Evolutionary conservation across 1,284 basidiomycete genomes (phyloP).

Genomic region (Rhodotorula sp.): DNA sequence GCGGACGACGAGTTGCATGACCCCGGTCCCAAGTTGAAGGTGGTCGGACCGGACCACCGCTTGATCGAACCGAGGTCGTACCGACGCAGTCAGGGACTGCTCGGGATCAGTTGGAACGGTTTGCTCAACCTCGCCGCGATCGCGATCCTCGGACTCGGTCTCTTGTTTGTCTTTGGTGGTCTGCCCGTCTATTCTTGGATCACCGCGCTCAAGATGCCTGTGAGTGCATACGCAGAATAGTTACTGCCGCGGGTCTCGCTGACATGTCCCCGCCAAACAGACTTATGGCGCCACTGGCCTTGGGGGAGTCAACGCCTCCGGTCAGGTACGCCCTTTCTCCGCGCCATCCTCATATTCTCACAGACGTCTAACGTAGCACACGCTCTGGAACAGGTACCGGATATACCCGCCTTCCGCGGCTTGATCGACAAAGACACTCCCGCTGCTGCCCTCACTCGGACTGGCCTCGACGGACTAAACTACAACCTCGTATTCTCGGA

Average conservation of each 20-base stretch:
- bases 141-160: slow-evolving; percentile 14
- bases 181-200: slow-evolving; percentile 26
- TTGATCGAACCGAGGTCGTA: slow-evolving; percentile 19
- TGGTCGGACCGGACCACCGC: slow-evolving; percentile 17
- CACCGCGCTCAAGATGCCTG: slow-evolving; percentile 1
- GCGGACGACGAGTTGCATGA: slow-evolving; percentile 40
- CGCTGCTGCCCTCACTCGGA: slow-evolving; percentile 14
- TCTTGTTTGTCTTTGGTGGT: slow-evolving; percentile 41
- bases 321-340: slow-evolving; percentile 28
- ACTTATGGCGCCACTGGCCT: slow-evolving; percentile 21
- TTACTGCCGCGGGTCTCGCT: background rate
- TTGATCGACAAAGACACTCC: slow-evolving; percentile 51
- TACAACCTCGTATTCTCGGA: slow-evolving; percentile 69
- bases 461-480: slow-evolving; percentile 17
- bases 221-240: background rate
- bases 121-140: slow-evolving; percentile 31
- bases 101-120: slow-evolving; percentile 22
- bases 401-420: slow-evolving; percentile 36
- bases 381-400: slow-evolving; percentile 34
- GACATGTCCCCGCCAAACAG: background rate
- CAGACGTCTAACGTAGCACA: background rate
- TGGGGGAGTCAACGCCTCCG: slow-evolving; percentile 41
- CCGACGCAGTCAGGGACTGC: slow-evolving; percentile 9
- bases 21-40: slow-evolving; percentile 20
- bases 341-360: background rate